Base-by-base conservation (phyloP, 2,329 filamentous ascomycete species). In the Cordyceps cicadae region DNA sequence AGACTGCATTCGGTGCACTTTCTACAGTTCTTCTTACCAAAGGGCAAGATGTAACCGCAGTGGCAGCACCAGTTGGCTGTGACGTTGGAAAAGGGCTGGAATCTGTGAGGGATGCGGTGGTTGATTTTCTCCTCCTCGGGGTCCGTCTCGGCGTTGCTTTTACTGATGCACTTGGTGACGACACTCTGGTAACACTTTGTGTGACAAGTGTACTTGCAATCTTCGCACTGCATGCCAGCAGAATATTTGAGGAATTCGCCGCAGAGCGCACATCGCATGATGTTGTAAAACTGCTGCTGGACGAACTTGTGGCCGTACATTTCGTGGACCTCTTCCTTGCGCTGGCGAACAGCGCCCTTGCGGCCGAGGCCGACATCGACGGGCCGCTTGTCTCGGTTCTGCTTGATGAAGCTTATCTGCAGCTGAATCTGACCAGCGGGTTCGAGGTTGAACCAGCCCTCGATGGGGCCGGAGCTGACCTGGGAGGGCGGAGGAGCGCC, bases 101-200 rank as follows among this genome's bases (percentile, higher is more conserved):
- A 99, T 59, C 94, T 88, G 82, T 99, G 94, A 9, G 94, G 94
- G 71, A 99, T 99, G 65, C 94, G 90, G 73, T 99, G 94, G 73
- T 99, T 99, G 84, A 99, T 95, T 81, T 97, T 99, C 76, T 97
- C 94, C 76, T 99, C 94, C 75, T 99, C 94, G 24, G 94, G 93
- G 73, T 99, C 94, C 6, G 91, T 96, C 74, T 99, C 94, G 65
- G 94, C 93, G 72, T 99, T 99, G 64, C 93, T 97, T 75, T 99
- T 97, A 78, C 93, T 97, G 75, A 99, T 99, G 78, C 94, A 99
- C 76, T 99, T 99, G 65, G 94, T 99, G 68, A 99, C 94, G 52
- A 99, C 94, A 74, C 92, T 96, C 17, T 85, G 79, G 75, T 97
- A 99, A 73, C 94, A 99, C 76, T 97, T 97, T 69, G 91, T 93